These are phyloP conservation scores for Penicillium sumatraense DNA, from an alignment of 2,329 filamentous ascomycete species.

Conservation along the genomic window DNA sequence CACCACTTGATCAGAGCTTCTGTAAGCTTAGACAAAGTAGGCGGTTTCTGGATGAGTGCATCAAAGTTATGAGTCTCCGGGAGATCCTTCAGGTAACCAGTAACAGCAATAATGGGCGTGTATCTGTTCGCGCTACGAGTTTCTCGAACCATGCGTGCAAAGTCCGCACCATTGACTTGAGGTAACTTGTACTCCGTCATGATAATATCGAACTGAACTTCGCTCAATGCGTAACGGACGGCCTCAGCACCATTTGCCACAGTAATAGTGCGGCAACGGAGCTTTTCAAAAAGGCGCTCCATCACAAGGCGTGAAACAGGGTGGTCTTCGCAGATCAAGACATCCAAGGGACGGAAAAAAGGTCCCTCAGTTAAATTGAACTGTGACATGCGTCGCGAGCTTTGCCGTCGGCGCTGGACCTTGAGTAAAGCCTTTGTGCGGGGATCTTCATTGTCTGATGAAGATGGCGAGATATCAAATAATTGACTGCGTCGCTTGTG, in stretches of 20 bases:
- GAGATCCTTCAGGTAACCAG: constrained; percentile 95
- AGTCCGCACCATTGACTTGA: constrained; percentile 91
- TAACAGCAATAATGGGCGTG: constrained; percentile 95
- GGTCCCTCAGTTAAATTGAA: constrained; percentile 85
- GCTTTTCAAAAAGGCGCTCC: constrained; percentile 94
- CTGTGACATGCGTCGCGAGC: constrained; percentile 89
- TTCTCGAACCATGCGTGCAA: constrained; percentile 96
- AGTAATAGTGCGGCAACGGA: constrained; percentile 91
- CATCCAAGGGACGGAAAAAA: constrained; percentile 85
- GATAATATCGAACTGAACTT: constrained; percentile 98
- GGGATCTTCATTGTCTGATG: constrained; percentile 94
- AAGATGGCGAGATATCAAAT: constrained; percentile 95
- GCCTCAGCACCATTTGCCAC: constrained; percentile 90
- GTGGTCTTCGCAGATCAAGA: constrained; percentile 96
- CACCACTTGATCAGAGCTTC: constrained; percentile 87
- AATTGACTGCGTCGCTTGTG: constrained; percentile 92
- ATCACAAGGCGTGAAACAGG: constrained; percentile 98
- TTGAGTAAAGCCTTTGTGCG: constrained; percentile 88
- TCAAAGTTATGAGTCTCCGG: constrained; percentile 96
- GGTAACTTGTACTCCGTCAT: constrained; percentile 97
- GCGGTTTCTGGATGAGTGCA: constrained; percentile 92
- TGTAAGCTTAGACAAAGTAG: constrained; percentile 86
- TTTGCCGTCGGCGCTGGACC: constrained; percentile 92
- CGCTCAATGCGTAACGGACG: constrained; percentile 89
- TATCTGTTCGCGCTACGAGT: constrained; percentile 93